phyloP scores from a whole-genome alignment of 1,284 basidiomycete genomes.

The Microbotryomycetes sp. region DNA sequence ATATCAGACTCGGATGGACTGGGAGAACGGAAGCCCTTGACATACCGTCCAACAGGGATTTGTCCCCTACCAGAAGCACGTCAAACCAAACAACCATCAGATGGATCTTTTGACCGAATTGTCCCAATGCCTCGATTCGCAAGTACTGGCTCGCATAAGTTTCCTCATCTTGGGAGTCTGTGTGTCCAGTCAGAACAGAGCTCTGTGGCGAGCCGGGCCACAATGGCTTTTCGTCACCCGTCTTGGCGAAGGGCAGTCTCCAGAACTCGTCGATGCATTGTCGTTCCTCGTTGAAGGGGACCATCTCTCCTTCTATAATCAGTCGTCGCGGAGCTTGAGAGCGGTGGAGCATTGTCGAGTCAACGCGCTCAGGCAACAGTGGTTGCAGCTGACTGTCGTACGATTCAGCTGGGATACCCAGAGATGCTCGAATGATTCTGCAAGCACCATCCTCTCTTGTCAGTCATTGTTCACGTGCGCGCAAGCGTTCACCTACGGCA shows the following conservation, averaged over 20 bases:
- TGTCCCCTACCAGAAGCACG: slow-evolving; percentile 58
- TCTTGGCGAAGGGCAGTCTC: slow-evolving; percentile 20
- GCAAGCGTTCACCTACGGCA: slow-evolving; percentile 49
- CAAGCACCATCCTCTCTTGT: neutral
- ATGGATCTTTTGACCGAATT: slow-evolving; percentile 50
- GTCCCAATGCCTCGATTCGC: slow-evolving; percentile 43
- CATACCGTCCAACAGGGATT: slow-evolving; percentile 50
- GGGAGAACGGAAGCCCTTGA: neutral
- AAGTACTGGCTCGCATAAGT: slow-evolving; percentile 48
- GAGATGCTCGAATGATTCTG: slow-evolving; percentile 58
- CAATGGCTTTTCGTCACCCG: neutral
- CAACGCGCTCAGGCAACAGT: slow-evolving; percentile 7
- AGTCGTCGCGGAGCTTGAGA: slow-evolving; percentile 36
- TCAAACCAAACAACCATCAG: slow-evolving; percentile 74
- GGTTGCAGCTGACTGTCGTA: slow-evolving; percentile 11
- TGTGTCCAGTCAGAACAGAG: slow-evolving; percentile 3
- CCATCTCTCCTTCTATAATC: slow-evolving; percentile 82
- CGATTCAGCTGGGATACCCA: slow-evolving; percentile 47
- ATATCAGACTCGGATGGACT: neutral
- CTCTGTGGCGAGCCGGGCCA: slow-evolving; percentile 10
- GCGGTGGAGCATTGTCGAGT: neutral
- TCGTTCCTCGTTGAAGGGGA: slow-evolving; percentile 59
- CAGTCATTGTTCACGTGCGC: slow-evolving; percentile 12
- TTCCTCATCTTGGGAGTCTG: neutral
- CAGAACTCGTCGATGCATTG: slow-evolving; percentile 48